Conservation (phyloP, 768 basidiomycete species). For the Pleurotus platypus region DNA sequence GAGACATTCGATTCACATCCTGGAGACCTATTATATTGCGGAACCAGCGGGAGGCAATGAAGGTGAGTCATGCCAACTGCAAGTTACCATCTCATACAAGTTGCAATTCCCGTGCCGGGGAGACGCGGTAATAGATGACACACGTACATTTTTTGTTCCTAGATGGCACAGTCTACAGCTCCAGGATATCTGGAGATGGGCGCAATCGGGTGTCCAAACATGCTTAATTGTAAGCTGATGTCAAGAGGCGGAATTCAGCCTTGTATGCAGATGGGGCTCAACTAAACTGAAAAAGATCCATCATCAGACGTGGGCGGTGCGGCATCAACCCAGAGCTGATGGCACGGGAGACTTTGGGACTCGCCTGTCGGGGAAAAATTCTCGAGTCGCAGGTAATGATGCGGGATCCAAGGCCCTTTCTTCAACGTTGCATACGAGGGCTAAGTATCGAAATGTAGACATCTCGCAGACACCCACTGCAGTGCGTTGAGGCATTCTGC, state of each 20-base stretch:
- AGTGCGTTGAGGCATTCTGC: no score
- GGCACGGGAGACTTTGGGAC: neutral
- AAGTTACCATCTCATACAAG: slow-evolving; percentile 5
- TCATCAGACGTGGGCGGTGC: slow-evolving; percentile 4
- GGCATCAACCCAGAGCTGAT: neutral
- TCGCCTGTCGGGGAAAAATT: no score
- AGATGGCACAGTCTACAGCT: slow-evolving; percentile 1
- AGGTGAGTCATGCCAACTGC: slow-evolving; percentile 9
- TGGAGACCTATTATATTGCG: neutral
- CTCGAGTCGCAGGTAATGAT: no score
- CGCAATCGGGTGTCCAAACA: neutral
- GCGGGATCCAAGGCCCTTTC: neutral
- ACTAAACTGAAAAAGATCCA: neutral
- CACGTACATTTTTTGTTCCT: neutral
- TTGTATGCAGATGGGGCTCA: neutral
- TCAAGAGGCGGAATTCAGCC: slow-evolving; percentile 1
- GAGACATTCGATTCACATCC: neutral
- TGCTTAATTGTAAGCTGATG: neutral
- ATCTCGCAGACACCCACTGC: no score
- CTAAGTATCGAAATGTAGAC: no score
- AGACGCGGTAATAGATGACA: slow-evolving; percentile 6
- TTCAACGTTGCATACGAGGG: no score
- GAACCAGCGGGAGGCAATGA: neutral
- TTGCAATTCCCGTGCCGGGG: neutral
- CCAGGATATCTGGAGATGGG: neutral